Evolutionary conservation across 2,329 filamentous ascomycete genomes (phyloP).

Genomic region (Gnomoniopsis smithogilvyi): DNA sequence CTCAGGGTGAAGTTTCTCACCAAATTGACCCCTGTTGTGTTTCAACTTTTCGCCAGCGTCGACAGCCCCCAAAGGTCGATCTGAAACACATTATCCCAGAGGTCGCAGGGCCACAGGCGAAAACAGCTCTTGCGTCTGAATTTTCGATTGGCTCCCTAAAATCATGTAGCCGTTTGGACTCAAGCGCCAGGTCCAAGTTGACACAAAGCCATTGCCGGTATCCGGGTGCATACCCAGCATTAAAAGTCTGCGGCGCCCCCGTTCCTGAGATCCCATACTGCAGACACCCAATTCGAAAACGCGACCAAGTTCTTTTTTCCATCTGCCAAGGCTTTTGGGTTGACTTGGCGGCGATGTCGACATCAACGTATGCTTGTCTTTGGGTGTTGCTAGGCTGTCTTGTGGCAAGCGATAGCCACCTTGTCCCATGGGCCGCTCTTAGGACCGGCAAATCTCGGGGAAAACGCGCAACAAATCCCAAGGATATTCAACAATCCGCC

Average conservation of each 20-base stretch:
- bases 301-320: neutral
- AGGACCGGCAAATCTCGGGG: neutral
- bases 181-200: too few relatives aligned
- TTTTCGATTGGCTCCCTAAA: neutral
- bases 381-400: conserved; percentile 8
- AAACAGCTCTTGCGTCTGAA: neutral
- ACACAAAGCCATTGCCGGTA: too few relatives aligned
- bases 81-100: neutral
- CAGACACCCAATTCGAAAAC: too few relatives aligned
- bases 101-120: neutral
- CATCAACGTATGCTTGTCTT: conserved; percentile 1
- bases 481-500: neutral
- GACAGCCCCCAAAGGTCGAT: neutral
- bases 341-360: neutral
- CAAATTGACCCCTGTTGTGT: neutral
- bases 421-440: neutral
- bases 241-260: too few relatives aligned
- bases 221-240: too few relatives aligned
- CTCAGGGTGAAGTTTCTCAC: neutral
- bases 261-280: too few relatives aligned
- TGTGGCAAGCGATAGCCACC: neutral
- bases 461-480: neutral
- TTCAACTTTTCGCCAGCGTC: neutral
- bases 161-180: neutral
- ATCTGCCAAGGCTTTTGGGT: neutral